Evolutionary conservation across 108 stramenopile genomes (phyloP).

Genomic region (Seminavis robusta): DNA sequence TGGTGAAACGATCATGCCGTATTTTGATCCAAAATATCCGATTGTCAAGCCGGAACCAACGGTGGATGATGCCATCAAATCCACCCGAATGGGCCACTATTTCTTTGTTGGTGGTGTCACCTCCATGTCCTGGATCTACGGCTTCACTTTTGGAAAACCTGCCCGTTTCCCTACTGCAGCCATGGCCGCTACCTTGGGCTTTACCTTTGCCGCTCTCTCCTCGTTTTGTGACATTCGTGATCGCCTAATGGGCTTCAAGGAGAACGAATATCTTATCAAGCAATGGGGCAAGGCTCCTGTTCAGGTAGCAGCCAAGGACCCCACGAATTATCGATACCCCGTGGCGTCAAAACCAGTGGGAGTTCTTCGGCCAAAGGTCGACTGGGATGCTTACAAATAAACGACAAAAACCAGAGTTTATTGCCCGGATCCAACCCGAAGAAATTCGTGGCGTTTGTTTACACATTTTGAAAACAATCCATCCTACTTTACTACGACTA

Average conservation of each 20-base stretch:
- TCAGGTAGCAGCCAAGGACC: too few relatives aligned
- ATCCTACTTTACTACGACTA: too few relatives aligned
- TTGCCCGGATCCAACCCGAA: not conserved
- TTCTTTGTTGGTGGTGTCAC: constrained; percentile 39
- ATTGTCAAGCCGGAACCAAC: constrained; percentile 70
- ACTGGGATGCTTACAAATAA: too few relatives aligned
- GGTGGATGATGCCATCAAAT: constrained; percentile 77
- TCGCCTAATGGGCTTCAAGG: constrained; percentile 67
- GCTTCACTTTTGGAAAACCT: constrained; percentile 79
- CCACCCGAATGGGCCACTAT: constrained; percentile 59
- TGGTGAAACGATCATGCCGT: too few relatives aligned
- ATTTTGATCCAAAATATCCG: constrained; percentile 69
- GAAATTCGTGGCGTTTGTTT: not conserved
- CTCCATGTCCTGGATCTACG: constrained; percentile 68
- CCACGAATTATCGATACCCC: too few relatives aligned
- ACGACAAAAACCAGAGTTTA: too few relatives aligned
- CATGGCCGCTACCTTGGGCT: constrained; percentile 69
- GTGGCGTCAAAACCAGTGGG: too few relatives aligned
- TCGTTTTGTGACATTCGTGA: constrained; percentile 65
- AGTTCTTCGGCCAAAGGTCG: too few relatives aligned
- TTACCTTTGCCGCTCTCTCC: constrained; percentile 70
- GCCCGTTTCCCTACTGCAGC: constrained; percentile 66
- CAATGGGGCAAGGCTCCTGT: too few relatives aligned
- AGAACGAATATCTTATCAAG: too few relatives aligned
- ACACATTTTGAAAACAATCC: not conserved